Conservation (phyloP, 768 basidiomycete species). For the Lyophyllum decastes region DNA sequence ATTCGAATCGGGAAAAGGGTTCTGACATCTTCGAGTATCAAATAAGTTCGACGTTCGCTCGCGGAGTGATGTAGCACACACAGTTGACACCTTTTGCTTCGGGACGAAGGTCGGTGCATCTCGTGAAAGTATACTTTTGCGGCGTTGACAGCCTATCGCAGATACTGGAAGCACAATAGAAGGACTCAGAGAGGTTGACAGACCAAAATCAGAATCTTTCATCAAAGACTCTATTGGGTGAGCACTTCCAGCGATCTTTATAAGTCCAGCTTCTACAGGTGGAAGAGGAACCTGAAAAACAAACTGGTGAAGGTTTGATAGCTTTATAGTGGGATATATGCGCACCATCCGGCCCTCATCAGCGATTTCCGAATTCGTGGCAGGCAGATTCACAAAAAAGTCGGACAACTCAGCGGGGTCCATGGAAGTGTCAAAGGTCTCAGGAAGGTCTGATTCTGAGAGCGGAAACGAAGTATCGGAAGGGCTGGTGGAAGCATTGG, state of each 20-base stretch:
- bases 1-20: conserved; percentile 4
- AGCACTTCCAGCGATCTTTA: not conserved
- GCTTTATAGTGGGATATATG: conserved; percentile 1
- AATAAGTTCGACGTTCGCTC: not conserved
- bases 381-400: conserved; percentile 1
- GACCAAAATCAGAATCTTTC: not conserved
- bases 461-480: conserved; percentile 26
- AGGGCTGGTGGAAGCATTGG: conserved; percentile 3
- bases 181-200: not conserved
- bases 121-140: not conserved
- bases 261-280: not conserved
- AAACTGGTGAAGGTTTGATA: not conserved
- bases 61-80: not conserved
- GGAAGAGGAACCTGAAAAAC: not conserved
- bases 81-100: not conserved
- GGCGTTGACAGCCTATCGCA: not conserved
- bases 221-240: not conserved
- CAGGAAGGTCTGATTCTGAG: conserved; percentile 25
- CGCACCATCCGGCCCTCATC: conserved; percentile 6
- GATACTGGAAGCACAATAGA: not conserved
- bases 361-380: not conserved
- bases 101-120: not conserved
- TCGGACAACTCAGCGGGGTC: conserved; percentile 7
- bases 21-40: not conserved
- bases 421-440: conserved; percentile 24